phyloP scores from a whole-genome alignment of 805 yeast species.

The Saturnispora ahearnii region DNA sequence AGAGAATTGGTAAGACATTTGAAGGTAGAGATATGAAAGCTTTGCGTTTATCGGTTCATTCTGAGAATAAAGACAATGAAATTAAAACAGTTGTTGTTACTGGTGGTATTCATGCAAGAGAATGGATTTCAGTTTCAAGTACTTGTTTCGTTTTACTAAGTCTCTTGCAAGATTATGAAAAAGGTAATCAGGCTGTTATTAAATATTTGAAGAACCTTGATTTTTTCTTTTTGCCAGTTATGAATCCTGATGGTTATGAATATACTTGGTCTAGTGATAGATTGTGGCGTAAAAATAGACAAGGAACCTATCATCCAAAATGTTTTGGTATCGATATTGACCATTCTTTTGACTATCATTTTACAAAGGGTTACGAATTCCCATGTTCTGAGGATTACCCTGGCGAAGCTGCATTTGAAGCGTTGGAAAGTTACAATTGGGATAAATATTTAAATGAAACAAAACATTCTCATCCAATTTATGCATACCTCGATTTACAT shows the following conservation, averaged over 20 bases:
- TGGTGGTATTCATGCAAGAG: slow-evolving; percentile 85
- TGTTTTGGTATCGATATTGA: slow-evolving; percentile 85
- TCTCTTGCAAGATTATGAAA: slow-evolving; percentile 40
- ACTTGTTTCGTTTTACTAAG: slow-evolving; percentile 48
- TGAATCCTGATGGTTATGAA: slow-evolving; percentile 87
- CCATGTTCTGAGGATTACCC: slow-evolving; percentile 81
- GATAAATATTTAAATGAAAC: slow-evolving; percentile 40
- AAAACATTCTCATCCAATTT: slow-evolving; percentile 46
- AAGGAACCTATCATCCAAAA: slow-evolving; percentile 52
- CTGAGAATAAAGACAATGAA: slow-evolving; percentile 19
- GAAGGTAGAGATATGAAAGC: slow-evolving; percentile 69
- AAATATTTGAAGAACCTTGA: slow-evolving; percentile 50
- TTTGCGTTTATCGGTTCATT: slow-evolving; percentile 49
- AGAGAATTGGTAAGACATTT: slow-evolving; percentile 63
- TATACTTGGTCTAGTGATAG: slow-evolving; percentile 76
- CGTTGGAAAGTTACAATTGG: slow-evolving; percentile 47
- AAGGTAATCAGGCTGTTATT: slow-evolving; percentile 31
- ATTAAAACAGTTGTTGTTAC: slow-evolving; percentile 63
- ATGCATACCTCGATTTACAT: slow-evolving; percentile 76
- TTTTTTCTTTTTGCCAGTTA: slow-evolving; percentile 70
- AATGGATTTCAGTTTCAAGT: slow-evolving; percentile 75
- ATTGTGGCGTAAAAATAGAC: slow-evolving; percentile 85
- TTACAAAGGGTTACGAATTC: slow-evolving; percentile 49
- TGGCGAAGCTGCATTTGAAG: slow-evolving; percentile 66
- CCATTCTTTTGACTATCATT: slow-evolving; percentile 71